A percentile compares a stretch with the other conserved stretches of the same genome.
Conservation (phyloP, 768 basidiomycete genomes). For the Piloderma croceum region DNA sequence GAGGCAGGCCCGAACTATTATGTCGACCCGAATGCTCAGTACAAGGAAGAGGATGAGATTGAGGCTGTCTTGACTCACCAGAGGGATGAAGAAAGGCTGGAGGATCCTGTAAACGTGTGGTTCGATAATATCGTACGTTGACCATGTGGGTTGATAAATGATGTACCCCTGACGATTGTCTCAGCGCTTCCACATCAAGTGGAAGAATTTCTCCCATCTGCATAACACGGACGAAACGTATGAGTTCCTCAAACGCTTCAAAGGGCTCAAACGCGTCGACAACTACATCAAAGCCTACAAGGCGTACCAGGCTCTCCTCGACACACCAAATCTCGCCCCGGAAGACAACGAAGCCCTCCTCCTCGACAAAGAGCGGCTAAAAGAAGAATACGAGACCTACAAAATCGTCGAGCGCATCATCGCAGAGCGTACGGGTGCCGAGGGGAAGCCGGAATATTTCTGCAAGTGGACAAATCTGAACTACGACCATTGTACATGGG, state of each 20-base stretch:
- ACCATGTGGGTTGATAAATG: background rate
- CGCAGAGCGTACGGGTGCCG: constrained; percentile 60
- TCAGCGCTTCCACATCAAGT: constrained; percentile 98
- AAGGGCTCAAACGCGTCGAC: constrained; percentile 94
- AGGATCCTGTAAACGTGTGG: constrained; percentile 78
- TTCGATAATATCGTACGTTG: constrained; percentile 75
- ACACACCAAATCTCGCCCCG: constrained; percentile 59
- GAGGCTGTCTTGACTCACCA: constrained; percentile 85
- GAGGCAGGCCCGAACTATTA: constrained; percentile 51
- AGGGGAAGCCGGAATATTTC: constrained; percentile 74
- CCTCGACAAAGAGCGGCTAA: constrained; percentile 85
- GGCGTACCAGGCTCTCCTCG: constrained; percentile 59
- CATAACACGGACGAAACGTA: constrained; percentile 99
- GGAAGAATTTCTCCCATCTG: constrained; percentile 96
- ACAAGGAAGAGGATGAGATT: constrained; percentile 77
- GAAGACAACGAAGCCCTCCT: constrained; percentile 89
- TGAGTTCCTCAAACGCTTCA: constrained; percentile 91
- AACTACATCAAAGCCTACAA: constrained; percentile 97
- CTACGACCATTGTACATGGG: constrained; percentile 97
- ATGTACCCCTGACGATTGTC: constrained; percentile 2
- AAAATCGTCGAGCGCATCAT: constrained; percentile 91
- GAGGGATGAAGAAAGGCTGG: constrained; percentile 75
- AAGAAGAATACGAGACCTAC: constrained; percentile 86
- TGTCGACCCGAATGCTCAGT: constrained; percentile 45
- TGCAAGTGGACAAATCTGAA: constrained; percentile 95